phyloP scores from a whole-genome alignment of 2,329 filamentous ascomycete genomes.

The Exophiala spinifera region DNA sequence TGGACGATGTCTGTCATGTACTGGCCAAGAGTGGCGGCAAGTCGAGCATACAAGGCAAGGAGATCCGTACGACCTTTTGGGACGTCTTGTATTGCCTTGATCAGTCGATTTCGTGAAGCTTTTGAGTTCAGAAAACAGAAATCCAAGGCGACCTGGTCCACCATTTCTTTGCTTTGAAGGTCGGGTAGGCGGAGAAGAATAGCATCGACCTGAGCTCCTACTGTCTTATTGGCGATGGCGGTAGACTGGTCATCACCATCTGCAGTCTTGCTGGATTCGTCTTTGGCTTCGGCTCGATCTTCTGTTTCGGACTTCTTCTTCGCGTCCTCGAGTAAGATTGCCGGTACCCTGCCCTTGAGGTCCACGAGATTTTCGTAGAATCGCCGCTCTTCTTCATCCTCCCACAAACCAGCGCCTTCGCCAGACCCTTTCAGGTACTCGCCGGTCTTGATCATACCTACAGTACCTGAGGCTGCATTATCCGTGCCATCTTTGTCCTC shows the following conservation, averaged over 20 bases:
- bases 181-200: conserved; percentile 85
- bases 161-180: conserved; percentile 82
- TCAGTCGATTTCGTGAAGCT: conserved; percentile 86
- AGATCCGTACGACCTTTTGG: conserved; percentile 92
- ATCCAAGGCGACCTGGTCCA: conserved; percentile 89
- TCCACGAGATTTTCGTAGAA: conserved; percentile 98
- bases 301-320: conserved; percentile 85
- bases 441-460: conserved; percentile 88
- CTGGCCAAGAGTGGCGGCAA: conserved; percentile 87
- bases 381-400: conserved; percentile 94
- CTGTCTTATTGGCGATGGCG: conserved; percentile 95
- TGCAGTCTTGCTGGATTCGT: conserved; percentile 49
- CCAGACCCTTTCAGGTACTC: conserved; percentile 88
- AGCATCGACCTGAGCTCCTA: conserved; percentile 93
- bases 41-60: conserved; percentile 83
- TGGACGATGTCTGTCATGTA: conserved; percentile 95
- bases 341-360: conserved; percentile 90
- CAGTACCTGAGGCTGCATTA: conserved; percentile 66
- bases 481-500: conserved; percentile 75
- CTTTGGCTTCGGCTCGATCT: conserved; percentile 72
- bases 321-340: conserved; percentile 85
- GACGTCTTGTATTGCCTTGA: conserved; percentile 91
- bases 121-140: conserved; percentile 99
- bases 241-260: conserved; percentile 78
- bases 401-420: conserved; percentile 94